phyloP scores from a whole-genome alignment of 1,139 yeast species.

The Lodderomyces metapsilosis region DNA sequence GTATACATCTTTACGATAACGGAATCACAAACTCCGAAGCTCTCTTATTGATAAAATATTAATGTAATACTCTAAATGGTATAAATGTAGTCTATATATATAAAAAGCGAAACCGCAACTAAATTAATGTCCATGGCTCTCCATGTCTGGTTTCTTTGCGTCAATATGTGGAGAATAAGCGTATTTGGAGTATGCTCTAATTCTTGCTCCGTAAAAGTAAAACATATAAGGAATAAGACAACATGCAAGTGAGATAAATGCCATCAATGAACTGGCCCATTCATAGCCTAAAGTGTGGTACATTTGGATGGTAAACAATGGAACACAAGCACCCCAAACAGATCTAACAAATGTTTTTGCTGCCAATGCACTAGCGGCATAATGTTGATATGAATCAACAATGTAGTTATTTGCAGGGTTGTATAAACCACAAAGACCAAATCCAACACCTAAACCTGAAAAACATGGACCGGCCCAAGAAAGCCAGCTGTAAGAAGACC shows the following conservation, averaged over 20 bases:
- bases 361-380: conserved; percentile 69
- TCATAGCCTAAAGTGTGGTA: conserved; percentile 65
- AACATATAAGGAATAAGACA: conserved; percentile 61
- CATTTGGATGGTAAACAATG: conserved; percentile 77
- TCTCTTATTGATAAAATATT: neutral
- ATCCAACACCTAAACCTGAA: conserved; percentile 60
- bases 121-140: conserved; percentile 5
- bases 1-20: neutral
- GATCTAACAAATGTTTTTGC: conserved; percentile 67
- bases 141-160: conserved; percentile 9
- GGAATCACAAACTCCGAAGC: neutral
- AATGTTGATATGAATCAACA: conserved; percentile 70
- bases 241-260: conserved; percentile 60
- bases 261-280: conserved; percentile 72
- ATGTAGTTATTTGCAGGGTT: conserved; percentile 70
- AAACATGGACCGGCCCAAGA: conserved; percentile 68
- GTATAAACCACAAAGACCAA: conserved; percentile 59
- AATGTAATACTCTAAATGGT: neutral
- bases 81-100: neutral
- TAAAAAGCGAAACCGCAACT: neutral
- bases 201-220: conserved; percentile 51
- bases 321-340: conserved; percentile 73
- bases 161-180: conserved; percentile 43
- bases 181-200: conserved; percentile 51
- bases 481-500: conserved; percentile 57